Evolutionary conservation across 768 basidiomycete genomes (phyloP).

Genomic region (Boletus bicolor): DNA sequence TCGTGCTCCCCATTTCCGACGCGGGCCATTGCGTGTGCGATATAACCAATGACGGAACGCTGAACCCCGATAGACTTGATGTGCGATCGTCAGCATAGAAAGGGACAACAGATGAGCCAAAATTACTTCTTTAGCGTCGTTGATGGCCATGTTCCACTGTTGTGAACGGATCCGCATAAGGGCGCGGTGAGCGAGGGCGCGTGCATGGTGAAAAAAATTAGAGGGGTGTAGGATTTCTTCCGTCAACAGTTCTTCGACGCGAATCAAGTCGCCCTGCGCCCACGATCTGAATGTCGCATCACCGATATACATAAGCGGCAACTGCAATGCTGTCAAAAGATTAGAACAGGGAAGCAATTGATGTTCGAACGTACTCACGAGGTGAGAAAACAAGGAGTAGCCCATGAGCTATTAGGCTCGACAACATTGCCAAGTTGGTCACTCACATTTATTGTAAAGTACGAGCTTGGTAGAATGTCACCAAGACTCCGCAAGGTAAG

Average conservation of each 20-base stretch:
- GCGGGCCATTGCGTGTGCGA: constrained; percentile 3
- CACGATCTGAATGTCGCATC: neutral
- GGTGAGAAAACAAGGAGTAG: too few species aligned
- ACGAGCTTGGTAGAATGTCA: neutral
- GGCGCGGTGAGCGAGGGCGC: constrained; percentile 1
- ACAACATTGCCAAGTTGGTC: too few species aligned
- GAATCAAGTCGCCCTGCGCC: neutral
- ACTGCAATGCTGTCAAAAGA: neutral
- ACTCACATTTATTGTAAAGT: neutral
- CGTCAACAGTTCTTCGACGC: neutral
- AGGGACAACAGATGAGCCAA: accelerated
- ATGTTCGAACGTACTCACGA: neutral
- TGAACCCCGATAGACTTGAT: constrained; percentile 7
- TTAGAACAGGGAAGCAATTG: too few species aligned
- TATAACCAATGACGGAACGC: constrained; percentile 8
- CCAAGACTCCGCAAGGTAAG: neutral
- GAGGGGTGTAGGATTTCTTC: neutral
- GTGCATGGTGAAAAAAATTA: neutral
- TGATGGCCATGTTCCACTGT: neutral
- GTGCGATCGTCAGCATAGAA: neutral
- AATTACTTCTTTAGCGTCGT: constrained; percentile 5
- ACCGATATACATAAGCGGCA: constrained; percentile 1
- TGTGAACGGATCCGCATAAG: neutral
- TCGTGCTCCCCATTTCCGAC: constrained; percentile 1
- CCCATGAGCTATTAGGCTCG: neutral